These are phyloP conservation scores for Microstroma glucosiphilum DNA, from an alignment of 1,284 basidiomycete species.

Conservation along the genomic window DNA sequence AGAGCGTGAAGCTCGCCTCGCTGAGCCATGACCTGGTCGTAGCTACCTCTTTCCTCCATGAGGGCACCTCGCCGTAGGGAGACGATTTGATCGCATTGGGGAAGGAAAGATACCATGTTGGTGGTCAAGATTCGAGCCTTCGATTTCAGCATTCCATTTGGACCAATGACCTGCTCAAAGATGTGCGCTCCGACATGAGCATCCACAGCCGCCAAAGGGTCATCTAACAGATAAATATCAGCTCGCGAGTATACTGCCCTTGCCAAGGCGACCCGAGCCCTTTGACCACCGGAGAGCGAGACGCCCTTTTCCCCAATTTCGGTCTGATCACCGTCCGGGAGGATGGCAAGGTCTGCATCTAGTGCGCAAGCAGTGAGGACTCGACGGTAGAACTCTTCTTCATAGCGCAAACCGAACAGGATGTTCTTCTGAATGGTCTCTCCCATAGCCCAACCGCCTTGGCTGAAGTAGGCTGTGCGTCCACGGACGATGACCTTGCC, in stretches of 20 bases:
- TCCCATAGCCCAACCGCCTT: constrained; percentile 72
- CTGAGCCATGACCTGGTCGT: constrained; percentile 59
- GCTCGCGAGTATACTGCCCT: constrained; percentile 53
- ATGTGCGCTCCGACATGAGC: constrained; percentile 61
- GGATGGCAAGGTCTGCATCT: constrained; percentile 67
- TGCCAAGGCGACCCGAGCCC: constrained; percentile 68
- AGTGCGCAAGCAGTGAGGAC: constrained; percentile 70
- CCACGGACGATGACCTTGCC: constrained; percentile 69
- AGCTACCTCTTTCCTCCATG: constrained; percentile 66
- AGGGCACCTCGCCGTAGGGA: constrained; percentile 79
- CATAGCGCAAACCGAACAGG: constrained; percentile 78
- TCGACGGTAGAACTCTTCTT: constrained; percentile 57
- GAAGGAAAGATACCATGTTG: constrained; percentile 78
- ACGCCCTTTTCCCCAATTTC: constrained; percentile 66
- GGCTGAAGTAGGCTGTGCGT: constrained; percentile 68
- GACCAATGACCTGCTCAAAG: constrained; percentile 81
- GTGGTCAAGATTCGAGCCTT: constrained; percentile 86
- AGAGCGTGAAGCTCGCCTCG: constrained; percentile 70
- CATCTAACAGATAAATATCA: constrained; percentile 62
- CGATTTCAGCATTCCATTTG: constrained; percentile 63
- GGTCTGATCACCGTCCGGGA: constrained; percentile 67
- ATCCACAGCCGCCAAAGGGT: constrained; percentile 56
- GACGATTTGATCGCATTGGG: constrained; percentile 70
- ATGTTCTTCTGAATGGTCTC: constrained; percentile 49
- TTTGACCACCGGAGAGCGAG: constrained; percentile 59